Conservation (phyloP, 2,329 filamentous ascomycete species). For the Bipolaris oryzae region DNA sequence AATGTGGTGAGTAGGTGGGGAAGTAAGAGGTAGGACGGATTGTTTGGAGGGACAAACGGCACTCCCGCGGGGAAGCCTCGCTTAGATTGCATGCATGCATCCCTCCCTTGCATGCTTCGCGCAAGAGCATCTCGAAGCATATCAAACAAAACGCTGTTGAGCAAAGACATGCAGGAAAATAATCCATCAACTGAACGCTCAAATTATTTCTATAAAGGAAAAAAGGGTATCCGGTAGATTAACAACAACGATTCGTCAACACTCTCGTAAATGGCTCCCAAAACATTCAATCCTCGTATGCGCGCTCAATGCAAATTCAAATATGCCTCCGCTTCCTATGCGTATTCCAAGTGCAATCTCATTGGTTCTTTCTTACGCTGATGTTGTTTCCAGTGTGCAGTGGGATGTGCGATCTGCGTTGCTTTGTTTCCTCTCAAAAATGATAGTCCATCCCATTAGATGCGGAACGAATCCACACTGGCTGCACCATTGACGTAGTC, state of each 20-base stretch:
- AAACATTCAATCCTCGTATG: not conserved
- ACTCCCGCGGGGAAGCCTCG: conserved; percentile 28
- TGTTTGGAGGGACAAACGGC: conserved; percentile 3
- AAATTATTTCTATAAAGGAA: conserved; percentile 4
- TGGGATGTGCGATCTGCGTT: not conserved
- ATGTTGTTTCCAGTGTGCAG: not conserved
- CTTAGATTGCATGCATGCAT: conserved; percentile 16
- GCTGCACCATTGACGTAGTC: conserved; percentile 13
- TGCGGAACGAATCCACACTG: conserved; percentile 26
- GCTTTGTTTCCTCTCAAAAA: not conserved
- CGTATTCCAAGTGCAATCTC: not conserved
- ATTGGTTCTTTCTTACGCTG: not conserved
- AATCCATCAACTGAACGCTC: not conserved
- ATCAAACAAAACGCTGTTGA: not conserved
- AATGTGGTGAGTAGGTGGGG: conserved; percentile 4
- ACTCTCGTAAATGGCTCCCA: conserved; percentile 2
- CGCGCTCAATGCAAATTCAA: not conserved
- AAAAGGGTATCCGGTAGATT: conserved; percentile 25
- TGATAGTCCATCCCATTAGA: conserved; percentile 8
- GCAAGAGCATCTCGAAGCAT: not conserved
- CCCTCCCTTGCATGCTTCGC: not conserved
- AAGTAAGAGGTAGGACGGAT: not conserved
- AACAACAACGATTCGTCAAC: conserved; percentile 13
- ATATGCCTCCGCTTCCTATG: not conserved
- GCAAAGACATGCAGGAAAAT: not conserved